Evolutionary conservation across 78 protist genomes (phyloP), one percentile per base, ranked within the genome.

Genomic region (Dictyostelium capitatum): DNA sequence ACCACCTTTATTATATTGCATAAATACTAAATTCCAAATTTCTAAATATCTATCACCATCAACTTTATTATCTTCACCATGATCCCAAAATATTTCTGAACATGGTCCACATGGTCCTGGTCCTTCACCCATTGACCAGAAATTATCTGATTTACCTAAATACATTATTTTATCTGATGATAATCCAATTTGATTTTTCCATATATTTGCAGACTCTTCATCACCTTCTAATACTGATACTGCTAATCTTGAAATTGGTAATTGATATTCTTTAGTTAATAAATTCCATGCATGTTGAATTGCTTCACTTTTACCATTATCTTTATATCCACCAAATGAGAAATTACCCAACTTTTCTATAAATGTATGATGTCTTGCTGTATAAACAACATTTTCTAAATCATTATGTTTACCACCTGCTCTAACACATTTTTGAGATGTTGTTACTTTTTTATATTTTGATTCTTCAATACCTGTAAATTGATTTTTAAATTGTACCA

Each of bases 91-190:
- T 5, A 97, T 95, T 74, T 97, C 98, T 5, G 98, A 90, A 80
- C 98, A 90, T 4, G 97, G 97, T 4, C 98, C 98, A 32, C 98
- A 97, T 3, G 98, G 98, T 0, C 98, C 98, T 4, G 80, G 41
- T 9, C 91, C 96, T 48, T 82, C 96, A 6, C 95, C 95, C 95
- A 89, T 92, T 28, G 89, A 50, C 98, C 98, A 97, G 43, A 74
- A 95, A 43, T 97, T 97, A 81, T 95, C 97, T 12, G 15, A 57
- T 89, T 70, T 75, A 17, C 96, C 92, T 30, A 37, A 50, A 28
- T 79, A 85, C 48, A 75, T 17, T 41, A 95, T 83, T 6, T 82
- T 84, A 4, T 94, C 95, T 2, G 3, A 62, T 32, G 91, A 70
- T 30, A 92, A 20, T 0, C 96, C 93, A 32, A 91, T 70, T 23